Base-by-base conservation (phyloP, 1,284 basidiomycete species). In the Rhodotorula sp. region DNA sequence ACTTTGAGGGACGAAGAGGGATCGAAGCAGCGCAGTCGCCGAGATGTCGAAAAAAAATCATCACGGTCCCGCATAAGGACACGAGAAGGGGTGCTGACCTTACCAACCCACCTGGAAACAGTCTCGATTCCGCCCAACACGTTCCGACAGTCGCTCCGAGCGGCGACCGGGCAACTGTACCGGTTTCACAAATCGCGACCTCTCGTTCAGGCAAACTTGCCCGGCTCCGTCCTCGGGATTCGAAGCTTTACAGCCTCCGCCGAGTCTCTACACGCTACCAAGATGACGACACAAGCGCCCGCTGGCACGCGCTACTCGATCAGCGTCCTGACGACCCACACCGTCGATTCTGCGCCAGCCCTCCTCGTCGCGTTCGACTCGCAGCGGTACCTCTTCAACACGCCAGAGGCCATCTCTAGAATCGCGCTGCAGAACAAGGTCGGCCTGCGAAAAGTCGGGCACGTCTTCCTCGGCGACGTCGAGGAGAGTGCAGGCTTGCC, bases 351-450 rank as follows among this genome's bases (percentile, higher is more conserved):
- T 16, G 43, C 56, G 5, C 77, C 77, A 0, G 67, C 73, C 49
- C 70, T 77, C n/a, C 68, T 75, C 47, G 68, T 78, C 61, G 55
- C 70, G 2, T 78, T 77, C 68, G 68, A 69, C 21, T 23, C 54
- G n/a, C 65, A 70, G 26, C 68, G 75, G 2, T 78, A 77, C 67
- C 67, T 78, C 10, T 78, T 78, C 74, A 71, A 71, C 64, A 62
- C 71, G 28, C 75, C 75, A 34, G 77, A 78, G 58, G 61, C 68
- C 7, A 65, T 73, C 52, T 70, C 70, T 0, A 68, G 77, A 8
- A 62, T 76, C 49, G 68, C 71, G n/a, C 64, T 77, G 23, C 72
- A 74, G 66, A 67, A 70, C 48, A 70, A 71, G 59, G 70, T 72
- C 23, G 67, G 69, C 2, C 38, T 78, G 49, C 63, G 71, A 23